A percentile compares a stretch with the other conserved stretches of the same genome.
These are phyloP conservation scores for Papiliotrema fonsecae DNA, from an alignment of 1,284 basidiomycete species.

Conservation along the genomic window DNA sequence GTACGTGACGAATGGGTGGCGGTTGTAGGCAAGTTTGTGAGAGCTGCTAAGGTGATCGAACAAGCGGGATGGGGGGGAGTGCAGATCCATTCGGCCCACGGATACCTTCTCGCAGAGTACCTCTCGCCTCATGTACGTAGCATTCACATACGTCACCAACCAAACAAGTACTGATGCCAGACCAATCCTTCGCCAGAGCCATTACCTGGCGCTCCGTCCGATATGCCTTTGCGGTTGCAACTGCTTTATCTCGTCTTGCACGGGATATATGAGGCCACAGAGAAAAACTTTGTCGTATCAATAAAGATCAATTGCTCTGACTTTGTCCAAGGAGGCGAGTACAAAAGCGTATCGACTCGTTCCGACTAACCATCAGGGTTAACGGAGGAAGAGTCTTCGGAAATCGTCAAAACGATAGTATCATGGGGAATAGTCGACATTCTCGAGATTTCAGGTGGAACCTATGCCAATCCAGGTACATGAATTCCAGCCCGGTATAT, in stretches of 20 bases:
- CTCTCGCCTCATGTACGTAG: slow-evolving; percentile 65
- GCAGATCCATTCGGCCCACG: slow-evolving; percentile 83
- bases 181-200: slow-evolving; percentile 60
- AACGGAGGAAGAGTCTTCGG: slow-evolving; percentile 29
- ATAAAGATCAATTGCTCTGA: slow-evolving; percentile 87
- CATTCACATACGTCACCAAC: neutral
- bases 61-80: slow-evolving; percentile 81
- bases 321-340: slow-evolving; percentile 58
- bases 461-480: slow-evolving; percentile 34
- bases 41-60: slow-evolving; percentile 63
- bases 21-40: slow-evolving; percentile 63
- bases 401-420: slow-evolving; percentile 39
- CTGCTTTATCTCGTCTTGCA: slow-evolving; percentile 63
- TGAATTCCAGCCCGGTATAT: neutral
- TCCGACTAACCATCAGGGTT: slow-evolving; percentile 15
- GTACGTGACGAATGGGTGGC: slow-evolving; percentile 57
- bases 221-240: slow-evolving; percentile 50
- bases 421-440: slow-evolving; percentile 53
- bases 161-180: slow-evolving; percentile 44
- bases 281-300: slow-evolving; percentile 65
- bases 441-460: slow-evolving; percentile 45
- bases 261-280: slow-evolving; percentile 58
- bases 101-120: slow-evolving; percentile 82
- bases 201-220: slow-evolving; percentile 54
- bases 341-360: slow-evolving; percentile 4